Evolutionary conservation across 257 asterid species (phyloP), one percentile per base, ranked within the genome.

Genomic region (Paulownia fortunei): DNA sequence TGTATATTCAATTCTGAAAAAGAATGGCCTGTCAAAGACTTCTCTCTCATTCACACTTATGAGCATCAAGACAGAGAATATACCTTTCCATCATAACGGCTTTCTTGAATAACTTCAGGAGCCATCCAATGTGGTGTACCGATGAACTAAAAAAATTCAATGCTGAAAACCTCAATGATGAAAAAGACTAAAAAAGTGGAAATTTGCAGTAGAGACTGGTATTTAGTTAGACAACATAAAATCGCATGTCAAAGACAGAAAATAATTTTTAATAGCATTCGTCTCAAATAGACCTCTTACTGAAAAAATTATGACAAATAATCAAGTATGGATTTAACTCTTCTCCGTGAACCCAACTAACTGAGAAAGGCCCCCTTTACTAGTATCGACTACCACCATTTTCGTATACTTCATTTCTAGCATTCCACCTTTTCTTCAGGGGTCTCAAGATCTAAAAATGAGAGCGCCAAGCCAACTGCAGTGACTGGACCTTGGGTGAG

Each of bases 71-170:
- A 81, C 32, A 46, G 55, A 70, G 30, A 71, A 18, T 15, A 46
- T 87, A 93, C 98, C 98, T 96, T 96, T 65, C 98, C 99, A 80
- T 96, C 99, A 63, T 96, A 96, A 63, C 97, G 99, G 76, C 97
- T 96, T 89, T 92, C 99, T 90, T 96, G 99, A 87, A 95, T 95
- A 84, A 95, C 99, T 86, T 95, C 99, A 77, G 99, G 99, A 73
- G 99, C 98, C 99, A 96, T 96, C 99, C 99, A 96, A 81, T 96
- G 99, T 7, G 99, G 98, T 62, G 99, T 96, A 47, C 99, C 99
- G 16, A 96, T 96, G 83, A 96, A 96, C 99, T 95, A 84, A 71
- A 82, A 69, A 80, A 79, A 42, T 39, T 70, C 30, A 83, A 39
- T 3, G 26, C 52, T 63, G 54, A 74, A 80, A 76, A 74, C 68